Conservation (phyloP, 2,329 filamentous ascomycete species). For the Amylocarpus encephaloides region DNA sequence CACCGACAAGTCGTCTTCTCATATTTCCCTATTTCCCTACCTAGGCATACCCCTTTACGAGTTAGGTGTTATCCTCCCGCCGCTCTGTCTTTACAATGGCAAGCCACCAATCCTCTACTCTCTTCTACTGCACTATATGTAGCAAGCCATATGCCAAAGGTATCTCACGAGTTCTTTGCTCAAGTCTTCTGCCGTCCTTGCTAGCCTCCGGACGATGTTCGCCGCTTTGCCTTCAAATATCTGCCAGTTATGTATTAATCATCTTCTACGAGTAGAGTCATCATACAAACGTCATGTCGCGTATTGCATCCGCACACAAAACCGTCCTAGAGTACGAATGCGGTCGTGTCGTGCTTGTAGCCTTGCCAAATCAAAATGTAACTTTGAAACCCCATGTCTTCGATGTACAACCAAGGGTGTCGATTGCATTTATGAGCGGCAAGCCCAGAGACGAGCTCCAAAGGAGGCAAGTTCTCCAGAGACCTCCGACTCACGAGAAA, state of each 20-base stretch:
- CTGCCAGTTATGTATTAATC: not conserved
- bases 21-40: not conserved
- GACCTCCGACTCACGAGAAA: not conserved
- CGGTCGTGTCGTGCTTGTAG: conserved; percentile 22
- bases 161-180: not conserved
- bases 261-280: not conserved
- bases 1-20: no score
- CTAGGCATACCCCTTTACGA: not conserved
- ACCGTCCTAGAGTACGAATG: conserved; percentile 12
- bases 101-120: not conserved
- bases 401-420: conserved; percentile 21
- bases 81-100: not conserved
- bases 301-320: conserved; percentile 19
- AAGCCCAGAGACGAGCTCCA: not conserved
- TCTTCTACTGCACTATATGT: not conserved
- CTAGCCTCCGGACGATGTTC: not conserved
- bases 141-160: not conserved
- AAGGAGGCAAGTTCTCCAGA: not conserved
- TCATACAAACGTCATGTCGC: conserved; percentile 18
- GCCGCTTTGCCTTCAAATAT: not conserved
- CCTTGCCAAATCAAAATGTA: conserved; percentile 25
- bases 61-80: not conserved
- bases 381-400: conserved; percentile 18
- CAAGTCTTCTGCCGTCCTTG: not conserved
- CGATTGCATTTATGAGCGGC: conserved; percentile 18